Percentiles rank a stretch among this genome's conserved stretches.
Evolutionary conservation across 1,284 basidiomycete species (phyloP).

Genomic region (Ceratobasidium sp.): DNA sequence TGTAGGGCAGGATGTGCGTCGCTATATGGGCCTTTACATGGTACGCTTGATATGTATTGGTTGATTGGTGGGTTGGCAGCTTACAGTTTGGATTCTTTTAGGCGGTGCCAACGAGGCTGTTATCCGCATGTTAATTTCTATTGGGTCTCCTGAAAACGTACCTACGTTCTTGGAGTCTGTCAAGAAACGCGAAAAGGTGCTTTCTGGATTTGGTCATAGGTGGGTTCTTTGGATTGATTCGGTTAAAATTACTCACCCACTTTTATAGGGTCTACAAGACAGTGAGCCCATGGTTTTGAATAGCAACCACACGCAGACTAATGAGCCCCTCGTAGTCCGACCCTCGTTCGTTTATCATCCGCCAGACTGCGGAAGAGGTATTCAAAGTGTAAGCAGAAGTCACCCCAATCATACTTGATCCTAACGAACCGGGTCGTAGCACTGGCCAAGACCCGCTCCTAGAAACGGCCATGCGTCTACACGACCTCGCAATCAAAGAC

Average conservation of each 20-base stretch:
- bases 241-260: conserved; percentile 2
- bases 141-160: conserved; percentile 82
- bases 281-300: conserved; percentile 56
- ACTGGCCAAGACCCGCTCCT: conserved; percentile 85
- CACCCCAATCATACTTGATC: not conserved
- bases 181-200: conserved; percentile 84
- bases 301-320: not conserved
- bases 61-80: too few species aligned
- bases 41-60: conserved; percentile 54
- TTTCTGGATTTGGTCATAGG: conserved; percentile 90
- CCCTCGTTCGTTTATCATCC: conserved; percentile 87
- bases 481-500: conserved; percentile 88
- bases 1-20: conserved; percentile 83
- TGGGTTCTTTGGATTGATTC: conserved; percentile 54
- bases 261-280: conserved; percentile 79
- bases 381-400: conserved; percentile 75
- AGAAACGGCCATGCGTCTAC: conserved; percentile 87
- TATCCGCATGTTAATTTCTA: conserved; percentile 88
- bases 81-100: conserved; percentile 51
- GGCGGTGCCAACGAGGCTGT: conserved; percentile 90
- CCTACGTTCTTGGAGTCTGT: conserved; percentile 86
- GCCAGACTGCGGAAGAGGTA: conserved; percentile 88
- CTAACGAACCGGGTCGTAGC: conserved; percentile 57
- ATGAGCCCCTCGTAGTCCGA: conserved; percentile 71
- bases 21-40: conserved; percentile 85